These are phyloP conservation scores for Gelatoporia subvermispora DNA, from an alignment of 768 basidiomycete genomes.

Conservation along the genomic window DNA sequence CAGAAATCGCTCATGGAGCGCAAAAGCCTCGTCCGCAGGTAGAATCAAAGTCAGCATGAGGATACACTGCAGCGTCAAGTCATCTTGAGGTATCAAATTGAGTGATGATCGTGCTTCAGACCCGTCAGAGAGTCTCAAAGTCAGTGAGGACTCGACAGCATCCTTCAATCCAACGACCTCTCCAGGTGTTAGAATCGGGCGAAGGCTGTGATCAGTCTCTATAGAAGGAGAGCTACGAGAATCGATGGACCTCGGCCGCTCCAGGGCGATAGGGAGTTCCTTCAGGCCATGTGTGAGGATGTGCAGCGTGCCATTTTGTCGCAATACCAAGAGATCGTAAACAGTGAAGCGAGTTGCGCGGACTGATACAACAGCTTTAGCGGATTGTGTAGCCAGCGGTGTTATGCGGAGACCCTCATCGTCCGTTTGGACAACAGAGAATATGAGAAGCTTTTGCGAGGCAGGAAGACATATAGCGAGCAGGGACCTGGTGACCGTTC, in stretches of 20 bases:
- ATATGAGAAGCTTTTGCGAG: slow-evolving; percentile 40
- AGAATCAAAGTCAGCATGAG: slow-evolving; percentile 59
- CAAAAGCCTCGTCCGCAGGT: slow-evolving; percentile 50
- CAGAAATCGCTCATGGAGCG: slow-evolving; percentile 52
- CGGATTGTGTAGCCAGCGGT: slow-evolving; percentile 35
- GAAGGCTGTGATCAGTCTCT: neutral
- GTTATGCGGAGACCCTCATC: slow-evolving; percentile 38
- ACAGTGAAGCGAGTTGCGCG: slow-evolving; percentile 58
- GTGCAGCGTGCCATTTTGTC: slow-evolving; percentile 46
- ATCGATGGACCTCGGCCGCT: neutral
- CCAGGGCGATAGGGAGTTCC: slow-evolving; percentile 24
- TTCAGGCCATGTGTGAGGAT: slow-evolving; percentile 59
- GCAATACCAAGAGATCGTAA: slow-evolving; percentile 66
- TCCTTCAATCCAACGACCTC: slow-evolving; percentile 43
- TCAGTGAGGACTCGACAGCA: slow-evolving; percentile 45
- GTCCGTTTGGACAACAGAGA: slow-evolving; percentile 40
- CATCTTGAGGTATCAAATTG: slow-evolving; percentile 51
- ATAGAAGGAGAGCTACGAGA: neutral
- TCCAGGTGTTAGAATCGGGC: slow-evolving; percentile 6
- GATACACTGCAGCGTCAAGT: slow-evolving; percentile 54
- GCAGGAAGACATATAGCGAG: slow-evolving; percentile 53
- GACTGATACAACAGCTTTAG: slow-evolving; percentile 52
- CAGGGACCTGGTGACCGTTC: slow-evolving; percentile 44
- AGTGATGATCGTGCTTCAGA: slow-evolving; percentile 42
- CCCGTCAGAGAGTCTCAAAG: slow-evolving; percentile 50